Percentiles rank a stretch among this genome's conserved stretches.
phyloP scores from a whole-genome alignment of 2,329 filamentous ascomycete species.

The Colletotrichum sp. region DNA sequence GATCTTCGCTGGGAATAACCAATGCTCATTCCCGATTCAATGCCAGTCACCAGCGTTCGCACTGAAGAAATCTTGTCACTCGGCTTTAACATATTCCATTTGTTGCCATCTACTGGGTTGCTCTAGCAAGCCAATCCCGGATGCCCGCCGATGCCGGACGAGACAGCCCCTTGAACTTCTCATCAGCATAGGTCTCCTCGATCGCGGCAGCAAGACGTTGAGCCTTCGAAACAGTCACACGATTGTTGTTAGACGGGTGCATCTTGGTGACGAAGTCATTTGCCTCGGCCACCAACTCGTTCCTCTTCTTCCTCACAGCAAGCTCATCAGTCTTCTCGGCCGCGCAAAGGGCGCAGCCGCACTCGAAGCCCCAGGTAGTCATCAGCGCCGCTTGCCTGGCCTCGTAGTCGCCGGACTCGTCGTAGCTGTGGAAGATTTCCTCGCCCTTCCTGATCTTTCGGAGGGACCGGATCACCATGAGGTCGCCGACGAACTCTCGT shows the following conservation, averaged over 20 bases:
- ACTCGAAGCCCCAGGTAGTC: constrained; percentile 42
- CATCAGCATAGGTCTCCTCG: constrained; percentile 29
- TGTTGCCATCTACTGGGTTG: background rate
- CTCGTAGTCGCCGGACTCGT: constrained; percentile 29
- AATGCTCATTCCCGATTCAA: background rate
- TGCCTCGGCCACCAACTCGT: constrained; percentile 23
- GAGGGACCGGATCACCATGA: constrained; percentile 40
- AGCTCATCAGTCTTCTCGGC: constrained; percentile 29
- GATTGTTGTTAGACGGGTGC: constrained; percentile 12
- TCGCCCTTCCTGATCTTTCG: constrained; percentile 33
- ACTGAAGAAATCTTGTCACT: background rate
- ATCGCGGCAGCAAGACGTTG: constrained; percentile 27
- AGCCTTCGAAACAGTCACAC: constrained; percentile 23
- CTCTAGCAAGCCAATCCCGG: constrained; percentile 30
- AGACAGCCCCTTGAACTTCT: constrained; percentile 28
- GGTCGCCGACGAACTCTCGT: constrained; percentile 42
- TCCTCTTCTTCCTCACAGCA: constrained; percentile 21
- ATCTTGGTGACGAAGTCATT: constrained; percentile 22
- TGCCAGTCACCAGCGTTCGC: background rate
- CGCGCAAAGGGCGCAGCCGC: constrained; percentile 36
- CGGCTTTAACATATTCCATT: background rate
- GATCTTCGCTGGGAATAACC: background rate
- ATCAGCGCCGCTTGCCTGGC: constrained; percentile 21
- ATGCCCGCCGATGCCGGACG: constrained; percentile 23
- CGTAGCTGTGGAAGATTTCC: constrained; percentile 37